A percentile compares a stretch with the other conserved stretches of the same genome.
Conservation (phyloP, 2,329 filamentous ascomycete species). For the Teratosphaeria pseudoeucalypti region DNA sequence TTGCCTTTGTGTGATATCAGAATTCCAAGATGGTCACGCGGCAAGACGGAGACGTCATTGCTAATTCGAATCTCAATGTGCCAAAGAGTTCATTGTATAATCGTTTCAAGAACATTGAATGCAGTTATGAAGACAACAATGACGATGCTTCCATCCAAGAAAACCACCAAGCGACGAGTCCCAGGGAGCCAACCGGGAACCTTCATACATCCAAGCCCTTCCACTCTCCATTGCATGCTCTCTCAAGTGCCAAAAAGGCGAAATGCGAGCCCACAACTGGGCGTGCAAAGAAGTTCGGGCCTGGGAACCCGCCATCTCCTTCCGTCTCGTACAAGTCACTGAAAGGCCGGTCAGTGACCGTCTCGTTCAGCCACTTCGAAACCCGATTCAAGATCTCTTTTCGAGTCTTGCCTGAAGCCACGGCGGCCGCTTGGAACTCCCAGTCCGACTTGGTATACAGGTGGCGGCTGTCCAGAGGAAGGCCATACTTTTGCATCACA, state of each 20-base stretch:
- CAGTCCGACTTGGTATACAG: conserved; percentile 83
- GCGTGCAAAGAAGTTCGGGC: conserved; percentile 65
- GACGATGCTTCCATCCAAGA: neutral
- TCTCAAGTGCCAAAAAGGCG: conserved; percentile 69
- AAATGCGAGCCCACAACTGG: conserved; percentile 82
- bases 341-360: conserved; percentile 61
- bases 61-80: neutral
- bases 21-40: neutral
- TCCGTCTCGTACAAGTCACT: conserved; percentile 79
- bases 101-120: neutral
- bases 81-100: neutral
- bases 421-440: conserved; percentile 80
- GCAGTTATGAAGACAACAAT: neutral
- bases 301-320: conserved; percentile 63
- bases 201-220: neutral
- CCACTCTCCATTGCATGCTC: conserved; percentile 47
- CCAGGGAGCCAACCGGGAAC: neutral
- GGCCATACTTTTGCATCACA: conserved; percentile 69
- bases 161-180: neutral
- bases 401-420: conserved; percentile 58
- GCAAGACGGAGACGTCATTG: neutral
- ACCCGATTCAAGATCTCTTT: conserved; percentile 63
- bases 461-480: conserved; percentile 73
- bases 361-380: conserved; percentile 76
- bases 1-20: neutral